These are phyloP conservation scores for Hyparrhenia diplandra DNA, from an alignment of 176 grass and related monocot species.

Conservation along the genomic window DNA sequence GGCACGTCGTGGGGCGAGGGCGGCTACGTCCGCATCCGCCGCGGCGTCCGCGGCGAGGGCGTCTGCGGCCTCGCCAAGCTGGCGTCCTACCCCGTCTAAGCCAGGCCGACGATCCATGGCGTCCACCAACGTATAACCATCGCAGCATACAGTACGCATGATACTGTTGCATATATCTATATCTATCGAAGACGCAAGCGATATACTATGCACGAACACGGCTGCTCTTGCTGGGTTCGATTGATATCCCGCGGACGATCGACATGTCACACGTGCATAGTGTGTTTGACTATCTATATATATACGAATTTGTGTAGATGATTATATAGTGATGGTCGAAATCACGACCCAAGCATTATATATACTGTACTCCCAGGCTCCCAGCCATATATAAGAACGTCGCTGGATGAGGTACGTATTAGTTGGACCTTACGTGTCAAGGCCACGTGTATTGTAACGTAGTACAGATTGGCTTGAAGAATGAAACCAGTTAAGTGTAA, in stretches of 20 bases:
- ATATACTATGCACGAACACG: no score
- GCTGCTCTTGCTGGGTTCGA: no score
- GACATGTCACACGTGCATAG: no score
- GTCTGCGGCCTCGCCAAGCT: constrained; percentile 55
- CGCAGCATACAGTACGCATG: neutral
- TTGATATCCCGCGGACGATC: no score
- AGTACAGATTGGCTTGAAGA: no score
- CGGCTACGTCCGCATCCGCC: constrained; percentile 52
- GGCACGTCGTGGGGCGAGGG: constrained; percentile 49
- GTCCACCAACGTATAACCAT: neutral
- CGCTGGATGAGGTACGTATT: neutral
- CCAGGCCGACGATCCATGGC: neutral
- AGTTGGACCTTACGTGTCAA: neutral
- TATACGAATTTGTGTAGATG: no score
- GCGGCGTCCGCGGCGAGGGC: constrained; percentile 38
- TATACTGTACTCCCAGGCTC: neutral
- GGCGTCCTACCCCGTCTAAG: constrained; percentile 41
- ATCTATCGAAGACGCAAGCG: neutral
- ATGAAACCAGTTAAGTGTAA: no score
- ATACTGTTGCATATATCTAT: neutral
- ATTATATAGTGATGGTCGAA: neutral
- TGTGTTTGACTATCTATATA: no score
- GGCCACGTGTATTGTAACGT: no score
- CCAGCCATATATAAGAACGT: neutral
- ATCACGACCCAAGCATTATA: neutral